These are phyloP conservation scores for Candida odintsovae DNA, from an alignment of 805 yeast species.

Conservation along the genomic window DNA sequence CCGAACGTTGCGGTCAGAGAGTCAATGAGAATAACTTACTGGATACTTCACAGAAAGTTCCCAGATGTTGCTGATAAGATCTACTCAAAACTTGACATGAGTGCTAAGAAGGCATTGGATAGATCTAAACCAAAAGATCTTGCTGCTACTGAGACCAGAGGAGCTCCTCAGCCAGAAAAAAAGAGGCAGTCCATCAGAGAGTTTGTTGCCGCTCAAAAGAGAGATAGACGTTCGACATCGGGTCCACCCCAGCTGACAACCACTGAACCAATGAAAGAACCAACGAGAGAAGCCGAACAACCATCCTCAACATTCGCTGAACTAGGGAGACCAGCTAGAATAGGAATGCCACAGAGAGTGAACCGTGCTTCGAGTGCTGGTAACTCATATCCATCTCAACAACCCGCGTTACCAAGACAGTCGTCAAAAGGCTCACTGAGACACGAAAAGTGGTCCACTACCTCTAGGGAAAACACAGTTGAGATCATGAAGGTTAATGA, in stretches of 20 bases:
- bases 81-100: conserved; percentile 21
- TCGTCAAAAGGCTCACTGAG: conserved; percentile 14
- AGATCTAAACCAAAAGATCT: conserved; percentile 43
- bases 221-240: conserved; percentile 33
- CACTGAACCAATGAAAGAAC: conserved; percentile 3
- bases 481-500: neutral
- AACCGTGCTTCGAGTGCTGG: conserved; percentile 15
- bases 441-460: conserved; percentile 3
- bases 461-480: conserved; percentile 1
- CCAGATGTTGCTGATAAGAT: conserved; percentile 42
- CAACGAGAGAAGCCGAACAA: neutral
- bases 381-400: neutral
- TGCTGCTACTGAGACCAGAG: conserved; percentile 7
- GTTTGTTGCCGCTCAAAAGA: conserved; percentile 38
- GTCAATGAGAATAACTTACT: conserved; percentile 63
- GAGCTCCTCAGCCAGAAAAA: conserved; percentile 8
- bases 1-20: conserved; percentile 80
- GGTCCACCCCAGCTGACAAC: conserved; percentile 23
- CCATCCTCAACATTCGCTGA: conserved; percentile 7
- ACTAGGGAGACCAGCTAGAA: conserved; percentile 19
- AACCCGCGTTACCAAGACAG: conserved; percentile 12
- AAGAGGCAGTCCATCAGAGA: conserved; percentile 45
- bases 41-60: conserved; percentile 57
- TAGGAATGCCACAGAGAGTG: conserved; percentile 20
- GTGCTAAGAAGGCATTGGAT: conserved; percentile 54